These are phyloP conservation scores for Cladosporium sp. DNA, from an alignment of 2,329 filamentous ascomycete species.

Conservation along the genomic window DNA sequence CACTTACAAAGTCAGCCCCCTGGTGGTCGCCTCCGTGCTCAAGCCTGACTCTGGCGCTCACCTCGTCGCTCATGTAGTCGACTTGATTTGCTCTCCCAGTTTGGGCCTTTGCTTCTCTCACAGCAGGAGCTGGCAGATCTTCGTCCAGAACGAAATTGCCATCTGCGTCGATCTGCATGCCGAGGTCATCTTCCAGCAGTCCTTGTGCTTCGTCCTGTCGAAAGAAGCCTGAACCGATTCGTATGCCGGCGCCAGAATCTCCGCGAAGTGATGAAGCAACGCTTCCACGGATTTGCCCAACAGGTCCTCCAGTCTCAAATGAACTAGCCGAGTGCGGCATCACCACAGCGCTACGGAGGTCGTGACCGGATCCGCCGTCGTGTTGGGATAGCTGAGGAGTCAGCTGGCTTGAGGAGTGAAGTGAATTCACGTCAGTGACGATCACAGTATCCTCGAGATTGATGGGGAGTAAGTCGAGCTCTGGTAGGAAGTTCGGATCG, in stretches of 20 bases:
- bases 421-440: constrained; percentile 43
- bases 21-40: constrained; percentile 40
- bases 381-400: constrained; percentile 28
- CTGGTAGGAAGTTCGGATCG: constrained; percentile 74
- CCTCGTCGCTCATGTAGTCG: constrained; percentile 14
- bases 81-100: constrained; percentile 12
- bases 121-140: constrained; percentile 7
- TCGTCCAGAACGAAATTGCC: constrained; percentile 44
- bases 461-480: constrained; percentile 57
- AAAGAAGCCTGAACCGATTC: not conserved
- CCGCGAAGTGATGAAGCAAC: constrained; percentile 39
- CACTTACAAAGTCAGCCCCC: constrained; percentile 34
- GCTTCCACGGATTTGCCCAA: constrained; percentile 32
- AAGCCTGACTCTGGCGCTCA: constrained; percentile 36
- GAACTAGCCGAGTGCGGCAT: constrained; percentile 38
- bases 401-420: constrained; percentile 27
- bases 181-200: constrained; percentile 24
- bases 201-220: constrained; percentile 39
- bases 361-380: too few species aligned
- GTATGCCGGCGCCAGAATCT: constrained; percentile 35
- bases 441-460: constrained; percentile 42
- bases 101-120: constrained; percentile 14
- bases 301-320: constrained; percentile 32
- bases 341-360: constrained; percentile 38
- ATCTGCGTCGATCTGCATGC: constrained; percentile 57